Evolutionary conservation across 441 rosid species (phyloP).

Genomic region (Eutrema salsugineum): DNA sequence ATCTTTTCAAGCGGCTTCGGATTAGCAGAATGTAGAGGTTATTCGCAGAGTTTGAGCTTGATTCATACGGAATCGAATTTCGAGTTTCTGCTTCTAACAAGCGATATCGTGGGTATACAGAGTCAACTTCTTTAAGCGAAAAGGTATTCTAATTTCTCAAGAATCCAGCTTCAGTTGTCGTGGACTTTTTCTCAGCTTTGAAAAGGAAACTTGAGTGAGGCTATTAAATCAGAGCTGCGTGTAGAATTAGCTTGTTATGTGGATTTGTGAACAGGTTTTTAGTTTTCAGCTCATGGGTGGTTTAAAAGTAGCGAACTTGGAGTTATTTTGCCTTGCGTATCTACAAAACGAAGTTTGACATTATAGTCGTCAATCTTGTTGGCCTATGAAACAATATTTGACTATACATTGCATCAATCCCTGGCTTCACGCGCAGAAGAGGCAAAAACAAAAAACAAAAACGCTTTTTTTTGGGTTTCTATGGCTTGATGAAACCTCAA

Average conservation of each 20-base stretch:
- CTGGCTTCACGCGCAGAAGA: conserved; percentile 13
- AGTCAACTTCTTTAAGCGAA: not conserved
- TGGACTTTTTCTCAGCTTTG: not conserved
- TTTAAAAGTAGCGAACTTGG: no score
- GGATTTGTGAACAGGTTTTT: no score
- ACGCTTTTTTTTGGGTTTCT: not conserved
- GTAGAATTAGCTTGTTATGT: not conserved
- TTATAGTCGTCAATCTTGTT: conserved; percentile 14
- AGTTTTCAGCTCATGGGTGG: no score
- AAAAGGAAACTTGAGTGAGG: no score
- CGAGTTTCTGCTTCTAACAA: not conserved
- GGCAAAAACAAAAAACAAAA: conserved; percentile 18
- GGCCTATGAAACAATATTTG: conserved; percentile 1
- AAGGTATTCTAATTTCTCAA: not conserved
- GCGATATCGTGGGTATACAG: not conserved
- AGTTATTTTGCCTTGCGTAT: not conserved
- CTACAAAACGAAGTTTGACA: conserved; percentile 15
- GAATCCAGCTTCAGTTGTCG: not conserved
- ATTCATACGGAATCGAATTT: not conserved
- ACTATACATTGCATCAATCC: conserved; percentile 25
- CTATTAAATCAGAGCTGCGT: not conserved
- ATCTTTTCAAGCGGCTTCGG: not conserved
- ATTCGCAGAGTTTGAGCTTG: not conserved
- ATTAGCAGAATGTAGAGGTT: not conserved
- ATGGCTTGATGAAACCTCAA: conserved; percentile 10